Evolutionary conservation across 805 yeast genomes (phyloP).

Genomic region (Saccharomyces jurei): DNA sequence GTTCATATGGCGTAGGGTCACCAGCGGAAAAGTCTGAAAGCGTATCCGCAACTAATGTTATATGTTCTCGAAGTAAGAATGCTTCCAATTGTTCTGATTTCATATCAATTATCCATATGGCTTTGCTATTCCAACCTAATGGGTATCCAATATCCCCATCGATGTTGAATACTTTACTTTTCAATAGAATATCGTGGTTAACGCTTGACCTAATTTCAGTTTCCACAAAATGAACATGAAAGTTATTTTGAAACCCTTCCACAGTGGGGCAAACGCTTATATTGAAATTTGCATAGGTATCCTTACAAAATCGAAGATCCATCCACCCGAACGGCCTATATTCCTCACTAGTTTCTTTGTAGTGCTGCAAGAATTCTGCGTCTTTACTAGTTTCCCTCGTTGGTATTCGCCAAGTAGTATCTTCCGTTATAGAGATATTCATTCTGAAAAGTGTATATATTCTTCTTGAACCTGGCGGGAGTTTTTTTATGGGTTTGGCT

Average conservation of each 20-base stretch:
- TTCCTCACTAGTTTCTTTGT: conserved; percentile 28
- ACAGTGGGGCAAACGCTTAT: conserved; percentile 47
- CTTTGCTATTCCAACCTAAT: conserved; percentile 71
- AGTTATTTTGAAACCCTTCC: conserved; percentile 47
- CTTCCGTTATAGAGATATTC: conserved; percentile 53
- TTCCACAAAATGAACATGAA: conserved; percentile 39
- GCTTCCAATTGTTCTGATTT: conserved; percentile 45
- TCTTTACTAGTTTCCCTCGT: conserved; percentile 81
- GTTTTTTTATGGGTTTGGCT: conserved; percentile 34
- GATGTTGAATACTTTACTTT: conserved; percentile 50
- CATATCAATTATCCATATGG: conserved; percentile 57
- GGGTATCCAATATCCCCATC: conserved; percentile 61
- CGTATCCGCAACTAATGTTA: conserved; percentile 62
- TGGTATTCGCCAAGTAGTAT: conserved; percentile 65
- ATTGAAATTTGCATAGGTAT: conserved; percentile 40
- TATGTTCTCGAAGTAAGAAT: conserved; percentile 76
- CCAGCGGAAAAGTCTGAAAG: conserved; percentile 72
- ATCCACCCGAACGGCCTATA: conserved; percentile 86
- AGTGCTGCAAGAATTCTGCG: conserved; percentile 31
- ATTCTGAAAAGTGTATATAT: conserved; percentile 49
- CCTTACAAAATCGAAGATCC: conserved; percentile 54
- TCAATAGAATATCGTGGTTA: conserved; percentile 73
- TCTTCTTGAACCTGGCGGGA: conserved; percentile 46
- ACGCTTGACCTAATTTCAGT: conserved; percentile 75
- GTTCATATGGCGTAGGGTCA: conserved; percentile 60